Percentiles rank a stretch among this genome's conserved stretches.
These are phyloP conservation scores for Salix udensis DNA, from an alignment of 345 rosid genomes.

Conservation along the genomic window DNA sequence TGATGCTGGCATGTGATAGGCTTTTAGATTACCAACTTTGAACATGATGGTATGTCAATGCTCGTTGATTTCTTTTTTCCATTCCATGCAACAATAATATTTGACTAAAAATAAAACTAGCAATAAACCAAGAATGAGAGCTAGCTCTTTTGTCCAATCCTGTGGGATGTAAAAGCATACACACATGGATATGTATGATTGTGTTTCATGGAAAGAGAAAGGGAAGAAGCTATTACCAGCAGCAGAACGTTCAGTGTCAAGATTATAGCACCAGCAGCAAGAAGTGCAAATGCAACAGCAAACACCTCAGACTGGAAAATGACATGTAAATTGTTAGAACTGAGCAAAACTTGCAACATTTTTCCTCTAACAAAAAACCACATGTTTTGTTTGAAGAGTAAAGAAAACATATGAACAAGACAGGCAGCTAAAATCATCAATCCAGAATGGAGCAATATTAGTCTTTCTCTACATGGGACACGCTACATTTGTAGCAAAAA, in stretches of 20 bases:
- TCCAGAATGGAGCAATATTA: not conserved
- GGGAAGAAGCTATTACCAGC: constrained; percentile 47
- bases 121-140: not conserved
- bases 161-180: not conserved
- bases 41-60: not conserved
- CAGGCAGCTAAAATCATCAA: not conserved
- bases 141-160: not conserved
- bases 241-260: constrained; percentile 88
- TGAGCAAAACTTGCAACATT: not conserved
- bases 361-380: not conserved
- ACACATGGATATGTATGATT: not conserved
- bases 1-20: not conserved
- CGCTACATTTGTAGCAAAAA: not conserved
- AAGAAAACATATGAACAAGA: not conserved
- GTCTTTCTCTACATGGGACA: not conserved
- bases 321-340: constrained; percentile 9
- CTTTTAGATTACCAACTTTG: not conserved
- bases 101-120: not conserved
- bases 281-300: constrained; percentile 95
- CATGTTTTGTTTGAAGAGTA: not conserved
- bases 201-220: not conserved
- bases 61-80: not conserved
- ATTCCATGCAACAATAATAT: not conserved
- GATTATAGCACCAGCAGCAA: constrained; percentile 92
- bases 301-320: constrained; percentile 77